These are phyloP conservation scores for Candida silvicultrix DNA, from an alignment of 805 yeast genomes.

Conservation along the genomic window DNA sequence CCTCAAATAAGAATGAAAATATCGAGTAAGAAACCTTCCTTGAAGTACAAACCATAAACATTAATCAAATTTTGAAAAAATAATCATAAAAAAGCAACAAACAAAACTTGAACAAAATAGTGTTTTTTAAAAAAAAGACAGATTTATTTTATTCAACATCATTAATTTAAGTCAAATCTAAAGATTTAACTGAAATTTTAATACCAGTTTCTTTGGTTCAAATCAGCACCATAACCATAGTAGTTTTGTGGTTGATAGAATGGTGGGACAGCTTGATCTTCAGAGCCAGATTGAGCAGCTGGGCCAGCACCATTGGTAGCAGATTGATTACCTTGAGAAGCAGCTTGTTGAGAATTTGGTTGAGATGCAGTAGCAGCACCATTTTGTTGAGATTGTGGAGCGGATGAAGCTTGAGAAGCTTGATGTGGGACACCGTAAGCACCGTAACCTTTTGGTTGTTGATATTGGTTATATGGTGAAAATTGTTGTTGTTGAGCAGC, in stretches of 20 bases:
- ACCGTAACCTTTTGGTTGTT: slow-evolving; percentile 13
- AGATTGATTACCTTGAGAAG: background rate
- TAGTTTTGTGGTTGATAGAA: background rate
- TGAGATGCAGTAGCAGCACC: background rate
- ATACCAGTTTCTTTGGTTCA: background rate
- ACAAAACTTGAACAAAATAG: background rate
- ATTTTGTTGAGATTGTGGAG: slow-evolving; percentile 1
- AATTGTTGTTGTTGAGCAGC: slow-evolving; percentile 10
- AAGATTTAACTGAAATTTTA: background rate
- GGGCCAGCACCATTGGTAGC: slow-evolving; percentile 3
- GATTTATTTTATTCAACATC: background rate
- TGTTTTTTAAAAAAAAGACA: background rate
- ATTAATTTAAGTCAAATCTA: too few relatives aligned
- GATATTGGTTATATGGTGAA: slow-evolving; percentile 4
- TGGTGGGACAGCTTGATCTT: background rate
- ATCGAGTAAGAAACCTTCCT: too few relatives aligned
- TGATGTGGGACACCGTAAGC: slow-evolving; percentile 16
- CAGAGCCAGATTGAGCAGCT: slow-evolving; percentile 1
- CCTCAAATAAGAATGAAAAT: background rate
- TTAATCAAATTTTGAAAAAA: too few relatives aligned
- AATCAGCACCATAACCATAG: slow-evolving; percentile 2
- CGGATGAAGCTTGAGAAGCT: background rate
- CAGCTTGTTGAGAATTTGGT: background rate
- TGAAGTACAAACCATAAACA: too few relatives aligned
- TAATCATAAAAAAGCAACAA: background rate